phyloP scores from a whole-genome alignment of 148 eudicot genomes.

The Salicornia ramosissima region DNA sequence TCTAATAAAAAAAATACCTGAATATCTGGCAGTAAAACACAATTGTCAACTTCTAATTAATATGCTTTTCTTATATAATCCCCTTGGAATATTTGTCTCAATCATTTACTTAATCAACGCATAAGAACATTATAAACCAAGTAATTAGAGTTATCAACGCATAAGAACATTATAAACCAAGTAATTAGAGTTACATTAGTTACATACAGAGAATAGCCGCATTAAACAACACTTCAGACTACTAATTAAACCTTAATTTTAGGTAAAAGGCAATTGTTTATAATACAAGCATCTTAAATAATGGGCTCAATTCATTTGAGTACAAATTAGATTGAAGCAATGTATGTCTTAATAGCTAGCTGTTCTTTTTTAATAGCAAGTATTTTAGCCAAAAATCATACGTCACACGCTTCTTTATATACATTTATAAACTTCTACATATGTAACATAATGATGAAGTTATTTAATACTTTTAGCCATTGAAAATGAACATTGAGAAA shows the following conservation, averaged over 20 bases:
- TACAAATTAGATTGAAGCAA: constrained; percentile 2
- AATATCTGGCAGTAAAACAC: not conserved
- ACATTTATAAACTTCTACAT: not conserved
- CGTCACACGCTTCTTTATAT: constrained; percentile 12
- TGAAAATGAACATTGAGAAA: constrained; percentile 34
- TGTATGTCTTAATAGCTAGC: constrained; percentile 17
- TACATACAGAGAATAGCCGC: not conserved
- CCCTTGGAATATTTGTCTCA: constrained; percentile 1
- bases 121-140: not conserved
- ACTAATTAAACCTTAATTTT: constrained; percentile 21
- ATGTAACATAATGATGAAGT: not conserved
- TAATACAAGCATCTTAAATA: constrained; percentile 7
- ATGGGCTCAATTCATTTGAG: not conserved
- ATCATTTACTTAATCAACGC: not conserved
- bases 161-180: not conserved
- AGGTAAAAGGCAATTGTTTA: constrained; percentile 16
- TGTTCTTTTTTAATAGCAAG: constrained; percentile 10
- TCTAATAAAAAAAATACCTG: not conserved
- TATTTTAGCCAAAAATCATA: not conserved
- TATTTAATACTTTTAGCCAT: constrained; percentile 5
- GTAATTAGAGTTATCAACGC: too few relatives aligned
- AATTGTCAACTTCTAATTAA: not conserved
- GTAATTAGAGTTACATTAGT: too few relatives aligned
- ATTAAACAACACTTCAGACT: constrained; percentile 24
- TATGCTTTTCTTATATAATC: not conserved